Evolutionary conservation across 2,329 filamentous ascomycete genomes (phyloP).

Genomic region (Torrubiellomyces zombiae): DNA sequence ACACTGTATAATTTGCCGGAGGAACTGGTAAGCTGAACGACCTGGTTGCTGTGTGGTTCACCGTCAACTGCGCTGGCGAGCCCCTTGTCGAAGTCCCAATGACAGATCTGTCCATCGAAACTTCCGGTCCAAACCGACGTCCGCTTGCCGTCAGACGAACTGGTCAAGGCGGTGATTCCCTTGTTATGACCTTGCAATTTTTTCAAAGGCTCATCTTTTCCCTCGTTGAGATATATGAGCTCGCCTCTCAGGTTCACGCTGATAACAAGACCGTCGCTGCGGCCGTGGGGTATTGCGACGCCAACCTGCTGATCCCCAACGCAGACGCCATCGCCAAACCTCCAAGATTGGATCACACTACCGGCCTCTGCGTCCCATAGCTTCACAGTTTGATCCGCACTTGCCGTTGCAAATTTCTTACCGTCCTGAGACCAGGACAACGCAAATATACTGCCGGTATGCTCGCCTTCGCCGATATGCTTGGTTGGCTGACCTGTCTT

Average conservation of each 20-base stretch:
- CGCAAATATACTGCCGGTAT: conserved; percentile 84
- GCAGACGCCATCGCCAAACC: conserved; percentile 61
- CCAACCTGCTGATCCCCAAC: conserved; percentile 83
- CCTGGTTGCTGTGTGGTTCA: conserved; percentile 69
- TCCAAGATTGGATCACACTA: conserved; percentile 67
- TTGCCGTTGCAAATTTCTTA: conserved; percentile 74
- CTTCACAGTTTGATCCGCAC: conserved; percentile 86
- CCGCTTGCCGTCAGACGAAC: conserved; percentile 29
- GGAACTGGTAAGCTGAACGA: conserved; percentile 54
- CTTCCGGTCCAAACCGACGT: conserved; percentile 74
- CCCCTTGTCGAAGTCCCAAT: conserved; percentile 64
- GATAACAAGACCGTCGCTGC: conserved; percentile 75
- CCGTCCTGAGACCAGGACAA: conserved; percentile 84
- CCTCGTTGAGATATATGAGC: conserved; percentile 72
- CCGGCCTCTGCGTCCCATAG: conserved; percentile 81
- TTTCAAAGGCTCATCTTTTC: conserved; percentile 49
- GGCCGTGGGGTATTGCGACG: conserved; percentile 72
- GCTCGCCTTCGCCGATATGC: conserved; percentile 66
- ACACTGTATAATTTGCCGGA: conserved; percentile 61
- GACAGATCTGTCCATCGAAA: conserved; percentile 74
- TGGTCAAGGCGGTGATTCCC: conserved; percentile 59
- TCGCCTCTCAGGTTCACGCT: conserved; percentile 79
- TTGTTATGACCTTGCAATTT: conserved; percentile 81
- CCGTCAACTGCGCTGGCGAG: conserved; percentile 58
- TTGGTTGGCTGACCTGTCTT: conserved; percentile 76